A percentile compares a stretch with the other conserved stretches of the same genome.
Conservation (phyloP, 805 yeast species). For the Wickerhamomyces rabaulensis region DNA sequence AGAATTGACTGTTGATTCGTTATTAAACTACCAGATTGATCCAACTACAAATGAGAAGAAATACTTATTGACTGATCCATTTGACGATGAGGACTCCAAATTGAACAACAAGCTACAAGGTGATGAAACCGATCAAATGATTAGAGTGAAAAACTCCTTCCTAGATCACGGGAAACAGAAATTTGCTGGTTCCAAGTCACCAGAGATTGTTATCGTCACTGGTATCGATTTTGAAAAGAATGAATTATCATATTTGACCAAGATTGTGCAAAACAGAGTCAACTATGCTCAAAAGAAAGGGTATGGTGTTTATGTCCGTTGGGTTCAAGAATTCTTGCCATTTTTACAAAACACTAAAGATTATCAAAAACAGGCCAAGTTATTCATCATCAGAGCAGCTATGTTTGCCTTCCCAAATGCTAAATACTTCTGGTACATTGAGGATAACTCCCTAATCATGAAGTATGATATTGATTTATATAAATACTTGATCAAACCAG, state of each 20-base stretch:
- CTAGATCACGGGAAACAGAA: slow-evolving; percentile 61
- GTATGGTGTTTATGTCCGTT: slow-evolving; percentile 80
- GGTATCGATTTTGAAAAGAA: slow-evolving; percentile 71
- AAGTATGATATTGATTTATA: slow-evolving; percentile 56
- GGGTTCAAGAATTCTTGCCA: slow-evolving; percentile 80
- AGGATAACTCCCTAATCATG: slow-evolving; percentile 74
- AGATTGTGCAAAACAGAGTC: slow-evolving; percentile 77
- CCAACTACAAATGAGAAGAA: slow-evolving; percentile 35
- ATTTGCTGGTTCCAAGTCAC: slow-evolving; percentile 35
- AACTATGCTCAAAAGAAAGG: slow-evolving; percentile 80
- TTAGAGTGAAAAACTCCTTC: slow-evolving; percentile 49
- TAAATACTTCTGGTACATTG: slow-evolving; percentile 87
- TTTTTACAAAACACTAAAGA: slow-evolving; percentile 31
- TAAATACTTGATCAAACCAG: slow-evolving; percentile 53
- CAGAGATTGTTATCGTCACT: slow-evolving; percentile 72
- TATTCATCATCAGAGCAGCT: slow-evolving; percentile 74
- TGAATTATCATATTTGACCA: slow-evolving; percentile 53
- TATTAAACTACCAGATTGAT: slow-evolving; percentile 45
- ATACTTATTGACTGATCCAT: slow-evolving; percentile 29
- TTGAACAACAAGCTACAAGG: slow-evolving; percentile 33
- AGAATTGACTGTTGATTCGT: slow-evolving; percentile 46
- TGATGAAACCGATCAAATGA: slow-evolving; percentile 28
- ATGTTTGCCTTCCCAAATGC: slow-evolving; percentile 89
- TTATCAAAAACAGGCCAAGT: slow-evolving; percentile 56
- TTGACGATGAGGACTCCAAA: slow-evolving; percentile 31